Evolutionary conservation across 1,284 basidiomycete genomes (phyloP).

Genomic region (Cystobasidium sp.): DNA sequence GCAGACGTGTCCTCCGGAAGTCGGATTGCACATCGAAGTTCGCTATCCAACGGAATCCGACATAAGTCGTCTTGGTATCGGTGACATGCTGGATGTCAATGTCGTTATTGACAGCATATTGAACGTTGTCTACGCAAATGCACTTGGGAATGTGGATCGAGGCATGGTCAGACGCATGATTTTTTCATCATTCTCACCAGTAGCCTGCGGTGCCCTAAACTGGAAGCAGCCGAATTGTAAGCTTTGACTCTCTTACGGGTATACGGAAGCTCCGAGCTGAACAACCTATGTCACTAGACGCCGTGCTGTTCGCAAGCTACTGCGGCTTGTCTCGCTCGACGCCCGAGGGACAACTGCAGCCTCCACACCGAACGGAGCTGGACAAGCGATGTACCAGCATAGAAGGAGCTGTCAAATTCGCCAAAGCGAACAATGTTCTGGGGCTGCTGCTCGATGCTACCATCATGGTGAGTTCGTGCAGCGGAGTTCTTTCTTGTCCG

Average conservation of each 20-base stretch:
- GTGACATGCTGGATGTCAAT: constrained; percentile 70
- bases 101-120: constrained; percentile 79
- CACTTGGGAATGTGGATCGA: not conserved
- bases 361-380: constrained; percentile 59
- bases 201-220: constrained; percentile 84
- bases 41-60: constrained; percentile 65
- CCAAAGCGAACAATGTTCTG: constrained; percentile 88
- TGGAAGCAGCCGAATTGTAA: constrained; percentile 99
- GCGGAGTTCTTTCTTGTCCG: not conserved
- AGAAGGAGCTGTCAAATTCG: constrained; percentile 89
- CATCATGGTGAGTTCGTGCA: constrained; percentile 68
- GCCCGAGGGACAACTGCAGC: constrained; percentile 53
- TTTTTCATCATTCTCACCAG: constrained; percentile 85
- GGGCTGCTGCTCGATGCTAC: constrained; percentile 91
- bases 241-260: constrained; percentile 50
- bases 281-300: constrained; percentile 65
- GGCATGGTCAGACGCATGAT: constrained; percentile 62
- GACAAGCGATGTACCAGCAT: constrained; percentile 71
- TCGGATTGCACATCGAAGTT: constrained; percentile 80
- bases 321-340: constrained; percentile 69
- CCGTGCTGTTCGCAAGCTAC: constrained; percentile 89
- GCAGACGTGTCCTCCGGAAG: constrained; percentile 70
- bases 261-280: constrained; percentile 5
- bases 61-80: constrained; percentile 54
- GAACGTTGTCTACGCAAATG: constrained; percentile 68